Evolutionary conservation across 1,139 yeast species (phyloP).

Genomic region (Eremothecium coryli): DNA sequence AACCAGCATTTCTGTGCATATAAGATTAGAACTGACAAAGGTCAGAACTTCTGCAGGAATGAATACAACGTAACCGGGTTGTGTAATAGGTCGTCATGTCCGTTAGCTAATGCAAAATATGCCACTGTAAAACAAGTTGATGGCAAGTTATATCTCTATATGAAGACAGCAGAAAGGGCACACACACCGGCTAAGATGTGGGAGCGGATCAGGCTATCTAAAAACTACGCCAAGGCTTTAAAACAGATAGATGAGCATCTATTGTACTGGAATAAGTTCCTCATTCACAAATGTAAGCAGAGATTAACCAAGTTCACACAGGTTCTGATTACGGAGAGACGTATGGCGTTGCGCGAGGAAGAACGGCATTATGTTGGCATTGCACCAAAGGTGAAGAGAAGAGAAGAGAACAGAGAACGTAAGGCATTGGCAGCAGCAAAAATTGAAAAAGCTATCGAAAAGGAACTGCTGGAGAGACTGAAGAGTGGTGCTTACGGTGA

Average conservation of each 20-base stretch:
- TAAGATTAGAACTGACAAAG: slow-evolving; percentile 70
- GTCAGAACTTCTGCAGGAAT: slow-evolving; percentile 76
- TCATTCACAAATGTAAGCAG: slow-evolving; percentile 90
- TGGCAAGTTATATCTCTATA: slow-evolving; percentile 80
- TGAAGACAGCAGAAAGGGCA: slow-evolving; percentile 96
- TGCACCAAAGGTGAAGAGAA: slow-evolving; percentile 86
- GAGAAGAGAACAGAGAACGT: slow-evolving; percentile 90
- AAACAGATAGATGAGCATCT: slow-evolving; percentile 80
- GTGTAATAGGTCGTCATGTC: slow-evolving; percentile 89
- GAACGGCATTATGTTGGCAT: slow-evolving; percentile 90
- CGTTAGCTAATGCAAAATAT: slow-evolving; percentile 89
- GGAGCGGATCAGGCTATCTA: slow-evolving; percentile 86
- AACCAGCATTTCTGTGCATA: slow-evolving; percentile 86
- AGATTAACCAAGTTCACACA: slow-evolving; percentile 89
- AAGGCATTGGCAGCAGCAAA: slow-evolving; percentile 95
- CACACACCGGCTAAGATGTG: slow-evolving; percentile 89
- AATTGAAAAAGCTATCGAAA: slow-evolving; percentile 92
- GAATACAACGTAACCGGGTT: slow-evolving; percentile 87
- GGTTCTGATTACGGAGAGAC: slow-evolving; percentile 92
- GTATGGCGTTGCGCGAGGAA: slow-evolving; percentile 81
- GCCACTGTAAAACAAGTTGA: slow-evolving; percentile 89
- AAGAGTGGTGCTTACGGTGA: slow-evolving; percentile 98
- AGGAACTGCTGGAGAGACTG: slow-evolving; percentile 84
- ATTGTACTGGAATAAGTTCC: slow-evolving; percentile 85
- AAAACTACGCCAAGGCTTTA: slow-evolving; percentile 79